These are phyloP conservation scores for Bathelium albidoporum DNA, from an alignment of 495 filamentous ascomycete species.

Conservation along the genomic window DNA sequence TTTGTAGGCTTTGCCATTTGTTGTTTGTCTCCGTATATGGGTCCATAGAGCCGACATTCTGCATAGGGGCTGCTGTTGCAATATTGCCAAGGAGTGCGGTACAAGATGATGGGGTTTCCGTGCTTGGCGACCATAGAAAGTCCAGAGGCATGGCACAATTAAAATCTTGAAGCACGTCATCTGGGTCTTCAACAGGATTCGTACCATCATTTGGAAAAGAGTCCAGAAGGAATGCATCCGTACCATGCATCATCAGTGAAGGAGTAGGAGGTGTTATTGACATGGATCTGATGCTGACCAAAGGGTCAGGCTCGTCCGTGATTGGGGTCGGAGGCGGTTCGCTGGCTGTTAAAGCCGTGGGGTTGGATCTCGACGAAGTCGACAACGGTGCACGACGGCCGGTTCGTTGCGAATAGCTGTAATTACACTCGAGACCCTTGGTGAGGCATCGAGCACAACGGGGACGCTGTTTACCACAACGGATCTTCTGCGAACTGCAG, in stretches of 20 bases:
- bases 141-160: background rate
- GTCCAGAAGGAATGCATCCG: background rate
- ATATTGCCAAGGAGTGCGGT: background rate
- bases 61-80: background rate
- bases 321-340: background rate
- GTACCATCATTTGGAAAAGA: background rate
- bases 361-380: background rate
- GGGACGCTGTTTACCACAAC: constrained; percentile 6
- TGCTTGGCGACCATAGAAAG: constrained; percentile 2
- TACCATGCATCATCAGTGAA: background rate
- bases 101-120: background rate
- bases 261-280: background rate
- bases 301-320: background rate
- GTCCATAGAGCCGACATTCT: background rate
- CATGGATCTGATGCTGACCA: background rate
- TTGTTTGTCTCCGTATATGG: background rate
- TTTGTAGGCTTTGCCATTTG: background rate
- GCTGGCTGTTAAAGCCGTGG: background rate
- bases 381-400: background rate
- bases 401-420: constrained; percentile 6
- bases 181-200: background rate
- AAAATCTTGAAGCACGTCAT: background rate
- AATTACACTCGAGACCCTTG: constrained; percentile 8
- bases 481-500: constrained; percentile 9
- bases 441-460: constrained; percentile 2